Evolutionary conservation across 1,284 basidiomycete species (phyloP).

Genomic region (Xanthoconium separans): DNA sequence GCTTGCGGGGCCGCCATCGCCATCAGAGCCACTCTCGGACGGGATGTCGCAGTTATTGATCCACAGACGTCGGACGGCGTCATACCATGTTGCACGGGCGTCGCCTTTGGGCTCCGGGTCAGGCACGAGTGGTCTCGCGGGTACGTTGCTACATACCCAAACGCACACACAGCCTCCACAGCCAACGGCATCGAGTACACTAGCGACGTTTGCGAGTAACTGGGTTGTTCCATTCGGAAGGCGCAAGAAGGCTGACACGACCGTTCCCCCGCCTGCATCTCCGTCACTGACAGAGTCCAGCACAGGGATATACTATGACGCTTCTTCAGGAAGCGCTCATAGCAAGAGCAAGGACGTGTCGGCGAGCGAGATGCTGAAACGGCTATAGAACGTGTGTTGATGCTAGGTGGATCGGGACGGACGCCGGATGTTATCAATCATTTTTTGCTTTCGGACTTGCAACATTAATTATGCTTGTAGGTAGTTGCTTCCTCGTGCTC

Average conservation of each 20-base stretch:
- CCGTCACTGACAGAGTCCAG: conserved; percentile 8
- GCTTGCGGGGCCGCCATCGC: conserved; percentile 48
- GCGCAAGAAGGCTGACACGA: conserved; percentile 41
- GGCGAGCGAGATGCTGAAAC: conserved; percentile 46
- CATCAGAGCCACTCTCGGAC: conserved; percentile 56
- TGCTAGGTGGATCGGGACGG: background rate
- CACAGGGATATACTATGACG: conserved; percentile 14
- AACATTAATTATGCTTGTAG: background rate
- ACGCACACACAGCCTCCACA: conserved; percentile 2
- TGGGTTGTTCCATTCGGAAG: conserved; percentile 65
- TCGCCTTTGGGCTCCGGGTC: conserved; percentile 43
- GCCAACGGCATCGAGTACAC: conserved; percentile 40
- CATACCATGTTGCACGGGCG: conserved; percentile 50
- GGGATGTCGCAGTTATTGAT: conserved; percentile 49
- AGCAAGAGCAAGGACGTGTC: conserved; percentile 25
- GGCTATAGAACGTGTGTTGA: conserved; percentile 25
- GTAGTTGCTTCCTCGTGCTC: background rate
- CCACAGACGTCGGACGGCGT: conserved; percentile 53
- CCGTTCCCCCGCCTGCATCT: background rate
- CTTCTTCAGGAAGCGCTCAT: conserved; percentile 12
- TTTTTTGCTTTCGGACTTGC: background rate
- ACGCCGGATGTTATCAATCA: background rate
- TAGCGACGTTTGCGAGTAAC: conserved; percentile 64
- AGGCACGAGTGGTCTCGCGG: background rate
- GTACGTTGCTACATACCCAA: conserved; percentile 8